These are phyloP conservation scores for Tetraselmis chui DNA, from an alignment of 139 green algal species.

Conservation along the genomic window DNA sequence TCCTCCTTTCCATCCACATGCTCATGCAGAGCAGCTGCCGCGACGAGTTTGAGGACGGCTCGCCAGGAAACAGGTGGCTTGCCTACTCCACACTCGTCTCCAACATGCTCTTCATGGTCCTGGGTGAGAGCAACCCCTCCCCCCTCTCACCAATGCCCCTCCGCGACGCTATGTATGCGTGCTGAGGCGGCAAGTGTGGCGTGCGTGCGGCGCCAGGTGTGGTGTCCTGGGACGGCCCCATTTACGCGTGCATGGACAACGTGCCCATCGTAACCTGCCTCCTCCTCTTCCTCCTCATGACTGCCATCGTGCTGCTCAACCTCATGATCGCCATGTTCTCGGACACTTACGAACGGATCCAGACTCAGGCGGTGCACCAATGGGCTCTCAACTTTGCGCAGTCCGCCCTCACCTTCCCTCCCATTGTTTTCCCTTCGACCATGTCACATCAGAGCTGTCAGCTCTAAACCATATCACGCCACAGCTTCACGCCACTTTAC, in stretches of 20 bases:
- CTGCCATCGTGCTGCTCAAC: neutral
- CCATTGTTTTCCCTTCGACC: no score
- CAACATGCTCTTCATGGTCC: neutral
- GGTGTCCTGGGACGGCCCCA: neutral
- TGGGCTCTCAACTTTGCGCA: neutral
- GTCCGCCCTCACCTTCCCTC: neutral
- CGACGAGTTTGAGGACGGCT: neutral
- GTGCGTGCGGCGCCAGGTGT: neutral
- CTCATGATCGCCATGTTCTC: constrained; percentile 4
- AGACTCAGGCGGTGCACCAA: neutral
- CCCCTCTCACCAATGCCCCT: neutral
- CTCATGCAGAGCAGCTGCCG: neutral
- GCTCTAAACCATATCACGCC: no score
- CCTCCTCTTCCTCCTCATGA: neutral
- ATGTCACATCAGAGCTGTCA: no score
- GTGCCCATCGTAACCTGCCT: neutral
- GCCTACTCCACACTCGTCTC: neutral
- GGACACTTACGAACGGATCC: neutral
- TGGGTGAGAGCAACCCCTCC: neutral
- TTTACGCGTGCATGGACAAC: neutral
- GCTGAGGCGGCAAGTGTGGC: no score
- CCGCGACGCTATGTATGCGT: no score
- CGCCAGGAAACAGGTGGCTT: neutral
- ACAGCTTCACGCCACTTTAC: no score
- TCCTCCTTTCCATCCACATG: neutral